Conservation (phyloP, 768 basidiomycete species). For the Botryobasidium botryosum region DNA sequence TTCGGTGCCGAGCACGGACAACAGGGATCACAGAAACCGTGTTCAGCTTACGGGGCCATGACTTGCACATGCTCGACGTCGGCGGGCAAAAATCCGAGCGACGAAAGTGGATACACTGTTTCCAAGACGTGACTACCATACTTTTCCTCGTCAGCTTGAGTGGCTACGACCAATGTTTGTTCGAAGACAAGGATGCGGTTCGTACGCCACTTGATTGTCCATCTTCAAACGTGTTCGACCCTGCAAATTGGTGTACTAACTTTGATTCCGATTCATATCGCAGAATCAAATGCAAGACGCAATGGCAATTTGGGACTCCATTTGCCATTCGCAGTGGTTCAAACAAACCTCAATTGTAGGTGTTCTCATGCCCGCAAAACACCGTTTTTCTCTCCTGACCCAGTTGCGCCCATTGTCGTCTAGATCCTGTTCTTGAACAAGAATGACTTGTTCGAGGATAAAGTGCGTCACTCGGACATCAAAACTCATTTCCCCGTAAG, state of each 20-base stretch:
- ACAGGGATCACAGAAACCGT: slow-evolving; percentile 84
- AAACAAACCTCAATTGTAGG: slow-evolving; percentile 80
- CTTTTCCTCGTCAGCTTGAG: slow-evolving; percentile 81
- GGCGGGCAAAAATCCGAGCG: slow-evolving; percentile 83
- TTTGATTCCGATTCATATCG: not conserved
- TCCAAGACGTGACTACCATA: slow-evolving; percentile 88
- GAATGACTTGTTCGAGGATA: slow-evolving; percentile 79
- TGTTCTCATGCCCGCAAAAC: slow-evolving; percentile 10
- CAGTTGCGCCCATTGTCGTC: not conserved
- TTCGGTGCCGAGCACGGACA: slow-evolving; percentile 70
- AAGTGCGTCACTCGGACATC: slow-evolving; percentile 68
- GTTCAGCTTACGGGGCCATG: slow-evolving; percentile 60
- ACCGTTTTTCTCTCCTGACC: slow-evolving; percentile 8
- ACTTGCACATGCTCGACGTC: slow-evolving; percentile 85
- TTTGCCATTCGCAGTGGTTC: slow-evolving; percentile 97
- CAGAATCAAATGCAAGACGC: slow-evolving; percentile 99
- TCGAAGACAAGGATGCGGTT: slow-evolving; percentile 83
- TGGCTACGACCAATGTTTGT: slow-evolving; percentile 87
- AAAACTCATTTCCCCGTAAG: slow-evolving; percentile 75
- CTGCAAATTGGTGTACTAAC: not conserved
- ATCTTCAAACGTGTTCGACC: not conserved
- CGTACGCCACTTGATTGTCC: slow-evolving; percentile 24
- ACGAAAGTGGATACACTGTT: slow-evolving; percentile 89
- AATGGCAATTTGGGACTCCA: slow-evolving; percentile 97
- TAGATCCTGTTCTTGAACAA: slow-evolving; percentile 94